Base-by-base conservation (phyloP, 768 basidiomycete species). In the Obba rivulosa region DNA sequence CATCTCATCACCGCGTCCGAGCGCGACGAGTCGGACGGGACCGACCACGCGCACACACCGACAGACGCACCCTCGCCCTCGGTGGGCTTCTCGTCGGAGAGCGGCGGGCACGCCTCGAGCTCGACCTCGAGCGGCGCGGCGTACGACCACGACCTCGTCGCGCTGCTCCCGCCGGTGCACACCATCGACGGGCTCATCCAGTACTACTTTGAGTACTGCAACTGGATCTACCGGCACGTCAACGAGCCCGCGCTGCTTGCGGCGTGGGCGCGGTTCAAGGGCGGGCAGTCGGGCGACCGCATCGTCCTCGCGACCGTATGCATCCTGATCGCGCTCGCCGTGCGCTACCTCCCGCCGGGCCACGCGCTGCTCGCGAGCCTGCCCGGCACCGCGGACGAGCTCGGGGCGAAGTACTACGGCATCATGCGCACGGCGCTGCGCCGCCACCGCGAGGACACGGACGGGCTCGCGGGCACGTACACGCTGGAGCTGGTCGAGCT, bases 201-300 rank as follows among this genome's bases (percentile, higher is more conserved):
- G 41, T 84, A 81, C 66, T 91, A 92, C 65, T 90, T 90, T 57
- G 85, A 87, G 56, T 87, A 86, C 60, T 88, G 87, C 75, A 89
- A 86, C 64, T 92, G 88, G 88, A 80, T 90, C 45, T 87, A 89
- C 65, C 81, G 85, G 35, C 83, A 87, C 60, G 77, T 91, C 50
- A 83, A 88, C 63, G 75, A 81, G 46, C 48, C 67, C 1, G 69
- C 79, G 13, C 87, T 91, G 61, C 66, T 68, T 10, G 65, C 71
- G 22, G 80, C 81, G 18, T 92, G 87, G 88, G 72, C 77, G 24
- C 79, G 79, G 23, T 90, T 84, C 72, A 90, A 88, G 63, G 74
- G 68, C 28, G 86, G 85, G 28, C 62, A 69, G 36, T 77, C 72
- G 28, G 72, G 81, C 11, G 86, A 87, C 61, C 82, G 87, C 48